Evolutionary conservation across 768 basidiomycete genomes (phyloP).

Genomic region (Trametes punicea): DNA sequence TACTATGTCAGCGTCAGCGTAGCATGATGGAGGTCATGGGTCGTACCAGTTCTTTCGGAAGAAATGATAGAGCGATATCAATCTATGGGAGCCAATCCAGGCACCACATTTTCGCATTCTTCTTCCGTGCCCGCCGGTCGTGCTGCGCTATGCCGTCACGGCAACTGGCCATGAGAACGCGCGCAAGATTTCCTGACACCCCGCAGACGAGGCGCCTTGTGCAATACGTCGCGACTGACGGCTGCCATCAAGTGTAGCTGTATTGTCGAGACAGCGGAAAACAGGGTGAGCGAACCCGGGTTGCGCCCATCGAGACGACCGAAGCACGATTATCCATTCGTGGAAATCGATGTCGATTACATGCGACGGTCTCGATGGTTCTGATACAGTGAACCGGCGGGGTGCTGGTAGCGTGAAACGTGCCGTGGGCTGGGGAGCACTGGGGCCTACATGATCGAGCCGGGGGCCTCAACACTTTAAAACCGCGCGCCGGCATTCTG

Average conservation of each 20-base stretch:
- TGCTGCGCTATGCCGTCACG: not conserved
- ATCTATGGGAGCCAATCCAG: not conserved
- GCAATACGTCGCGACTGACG: not conserved
- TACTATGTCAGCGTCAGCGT: not conserved
- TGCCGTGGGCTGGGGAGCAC: not conserved
- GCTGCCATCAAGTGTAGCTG: not conserved
- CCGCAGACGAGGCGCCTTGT: not conserved
- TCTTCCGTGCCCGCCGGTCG: not conserved
- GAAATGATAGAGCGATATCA: slow-evolving; percentile 11
- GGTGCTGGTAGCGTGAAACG: not conserved
- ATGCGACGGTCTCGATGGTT: not conserved
- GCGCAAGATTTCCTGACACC: not conserved
- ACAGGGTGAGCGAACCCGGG: too few relatives aligned
- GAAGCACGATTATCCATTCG: not conserved
- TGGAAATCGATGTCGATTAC: not conserved
- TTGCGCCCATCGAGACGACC: not conserved
- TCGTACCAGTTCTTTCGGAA: not conserved
- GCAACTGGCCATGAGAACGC: not conserved
- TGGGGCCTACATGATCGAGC: not conserved
- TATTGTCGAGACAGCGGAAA: too few relatives aligned
- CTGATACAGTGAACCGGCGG: slow-evolving; percentile 7
- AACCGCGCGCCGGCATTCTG: not conserved
- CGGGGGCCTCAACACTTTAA: not conserved
- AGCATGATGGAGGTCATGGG: not conserved
- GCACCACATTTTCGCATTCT: slow-evolving; percentile 4